Base-by-base conservation (phyloP, 345 rosid genomes). In the Angophora floribunda region DNA sequence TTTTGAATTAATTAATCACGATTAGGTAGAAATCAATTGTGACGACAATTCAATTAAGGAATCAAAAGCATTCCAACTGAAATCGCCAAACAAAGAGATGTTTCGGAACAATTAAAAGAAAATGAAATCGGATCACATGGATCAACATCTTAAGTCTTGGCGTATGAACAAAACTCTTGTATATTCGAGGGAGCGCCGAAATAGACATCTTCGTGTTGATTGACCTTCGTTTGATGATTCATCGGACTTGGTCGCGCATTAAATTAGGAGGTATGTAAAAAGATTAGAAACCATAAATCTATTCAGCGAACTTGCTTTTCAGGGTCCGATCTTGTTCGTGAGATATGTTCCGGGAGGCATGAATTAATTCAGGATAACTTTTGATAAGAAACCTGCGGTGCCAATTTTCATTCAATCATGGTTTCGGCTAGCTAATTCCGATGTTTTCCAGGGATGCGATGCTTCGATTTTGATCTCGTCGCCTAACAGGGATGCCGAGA, bases 401-500 rank as follows among this genome's bases (percentile, higher is more conserved):
- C 86, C 30, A 16, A 52, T 82, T 41, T 52, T 7, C 51, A 24
- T 75, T 51, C 59, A 50, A 36, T 51, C 21, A 44, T 44, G 7
- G 50, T 51, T 28, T 75, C 30, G 17, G 57, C 22, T 21, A 22
- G 21, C 52, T 41, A 32, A 21, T 70, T 26, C 44, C 14, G 12
- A 49, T 21, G 36, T n/a, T 16, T 89, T 86, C 61, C 4, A 98
- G 99, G 99, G 99, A 41, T 98, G 99, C 87, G 99, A 98, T 87
- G 99, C 94, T 1, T 97, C 99, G 4, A 86, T 95, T 19, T 45
- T 98, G 90, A 93, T 97, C 82, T 8, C 92, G 17, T 97, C 99
- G 44, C 94, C 94, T 9, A 94, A 93, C 12, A 93, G 93, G n/a
- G 98, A 95, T 88, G 99, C 99, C 0, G 99, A 96, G 92, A 98